Conservation (phyloP, 495 filamentous ascomycete species). For the Aspergillus biplanus region DNA sequence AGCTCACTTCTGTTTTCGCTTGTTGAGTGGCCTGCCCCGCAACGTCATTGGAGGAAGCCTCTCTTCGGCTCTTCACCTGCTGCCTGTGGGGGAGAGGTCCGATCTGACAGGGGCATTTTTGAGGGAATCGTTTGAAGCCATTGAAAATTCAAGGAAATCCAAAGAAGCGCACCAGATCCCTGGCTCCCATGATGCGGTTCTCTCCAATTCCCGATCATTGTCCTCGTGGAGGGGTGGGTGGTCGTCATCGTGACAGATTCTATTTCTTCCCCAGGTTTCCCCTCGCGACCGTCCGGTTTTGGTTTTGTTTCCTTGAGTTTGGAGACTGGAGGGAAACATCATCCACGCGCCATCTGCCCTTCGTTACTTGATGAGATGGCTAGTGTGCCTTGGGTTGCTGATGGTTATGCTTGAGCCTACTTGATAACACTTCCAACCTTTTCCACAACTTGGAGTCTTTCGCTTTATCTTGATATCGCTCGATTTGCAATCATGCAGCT, state of each 20-base stretch:
- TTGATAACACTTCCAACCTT: slow-evolving; percentile 1
- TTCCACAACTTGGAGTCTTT: not conserved
- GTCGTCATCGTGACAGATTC: slow-evolving; percentile 10
- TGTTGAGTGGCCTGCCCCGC: slow-evolving; percentile 3
- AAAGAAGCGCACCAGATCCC: slow-evolving; percentile 2
- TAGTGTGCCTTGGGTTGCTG: slow-evolving; percentile 13
- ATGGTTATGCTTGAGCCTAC: slow-evolving; percentile 13
- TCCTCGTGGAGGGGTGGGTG: not conserved
- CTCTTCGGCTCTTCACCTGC: not conserved
- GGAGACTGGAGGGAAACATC: not conserved
- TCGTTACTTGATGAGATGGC: slow-evolving; percentile 11
- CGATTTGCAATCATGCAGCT: slow-evolving; percentile 35
- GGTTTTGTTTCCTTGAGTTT: not conserved
- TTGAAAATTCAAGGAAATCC: not conserved
- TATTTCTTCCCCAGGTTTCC: slow-evolving; percentile 6
- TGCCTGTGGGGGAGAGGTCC: not conserved
- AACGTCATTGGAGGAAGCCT: not conserved
- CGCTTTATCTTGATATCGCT: not conserved
- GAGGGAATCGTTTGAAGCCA: not conserved
- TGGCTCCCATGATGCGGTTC: not conserved
- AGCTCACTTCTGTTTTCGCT: slow-evolving; percentile 28
- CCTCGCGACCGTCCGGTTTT: slow-evolving; percentile 2
- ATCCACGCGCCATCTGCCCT: not conserved
- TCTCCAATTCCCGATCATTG: not conserved
- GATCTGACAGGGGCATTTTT: not conserved